Conservation (phyloP, 306 rosid species). For the Cicer arietinum region DNA sequence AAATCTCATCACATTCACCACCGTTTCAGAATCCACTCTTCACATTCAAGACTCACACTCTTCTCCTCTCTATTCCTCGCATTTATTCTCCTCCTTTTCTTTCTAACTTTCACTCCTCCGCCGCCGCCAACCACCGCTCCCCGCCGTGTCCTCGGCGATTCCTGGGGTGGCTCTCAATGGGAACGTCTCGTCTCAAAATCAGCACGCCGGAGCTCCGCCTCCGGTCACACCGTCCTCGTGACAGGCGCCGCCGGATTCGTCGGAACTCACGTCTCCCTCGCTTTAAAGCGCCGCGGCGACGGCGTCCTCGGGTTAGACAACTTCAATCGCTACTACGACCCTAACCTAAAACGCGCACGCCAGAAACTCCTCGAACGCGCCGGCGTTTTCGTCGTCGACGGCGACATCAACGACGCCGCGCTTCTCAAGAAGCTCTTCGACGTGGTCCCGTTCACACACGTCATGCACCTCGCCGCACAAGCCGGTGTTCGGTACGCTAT, state of each 20-base stretch:
- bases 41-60: slow-evolving; percentile 62
- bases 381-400: slow-evolving; percentile 83
- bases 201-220: slow-evolving; percentile 44
- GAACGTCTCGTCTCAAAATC: slow-evolving; percentile 76
- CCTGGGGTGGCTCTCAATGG: slow-evolving; percentile 87
- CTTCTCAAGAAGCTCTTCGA: slow-evolving; percentile 79
- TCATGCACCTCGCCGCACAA: slow-evolving; percentile 90
- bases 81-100: slow-evolving; percentile 50
- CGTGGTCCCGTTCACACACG: slow-evolving; percentile 78
- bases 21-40: slow-evolving; percentile 62
- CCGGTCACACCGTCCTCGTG: slow-evolving; percentile 65
- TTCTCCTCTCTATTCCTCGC: slow-evolving; percentile 64
- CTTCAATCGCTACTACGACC: slow-evolving; percentile 80
- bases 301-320: slow-evolving; percentile 82
- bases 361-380: slow-evolving; percentile 69
- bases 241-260: slow-evolving; percentile 90
- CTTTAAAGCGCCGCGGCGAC: slow-evolving; percentile 81
- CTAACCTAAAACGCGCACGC: slow-evolving; percentile 69
- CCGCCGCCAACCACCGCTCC: slow-evolving; percentile 39
- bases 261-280: slow-evolving; percentile 77
- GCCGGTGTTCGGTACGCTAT: slow-evolving; percentile 89
- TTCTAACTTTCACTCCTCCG: slow-evolving; percentile 50
- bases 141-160: slow-evolving; percentile 54
- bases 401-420: slow-evolving; percentile 69
- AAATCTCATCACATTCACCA: slow-evolving; percentile 65